phyloP scores from a whole-genome alignment of 768 basidiomycete genomes.

The Wakefieldia striispora region DNA sequence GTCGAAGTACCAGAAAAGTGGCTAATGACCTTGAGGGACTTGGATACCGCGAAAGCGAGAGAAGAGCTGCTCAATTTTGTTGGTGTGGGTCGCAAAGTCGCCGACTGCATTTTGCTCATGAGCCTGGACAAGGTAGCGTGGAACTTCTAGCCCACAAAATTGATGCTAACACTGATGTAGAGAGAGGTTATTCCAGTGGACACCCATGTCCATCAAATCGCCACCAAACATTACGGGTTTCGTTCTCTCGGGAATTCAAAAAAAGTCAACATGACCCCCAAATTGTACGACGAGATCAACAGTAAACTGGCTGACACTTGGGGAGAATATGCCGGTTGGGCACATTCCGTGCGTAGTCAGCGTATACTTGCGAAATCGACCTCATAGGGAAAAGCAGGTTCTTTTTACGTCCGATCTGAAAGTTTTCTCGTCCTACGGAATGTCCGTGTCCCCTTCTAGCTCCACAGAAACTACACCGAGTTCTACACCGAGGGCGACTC shows the following conservation, averaged over 20 bases:
- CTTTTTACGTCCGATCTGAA: conserved; percentile 76
- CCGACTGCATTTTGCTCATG: conserved; percentile 93
- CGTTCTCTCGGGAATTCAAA: conserved; percentile 39
- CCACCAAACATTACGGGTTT: conserved; percentile 72
- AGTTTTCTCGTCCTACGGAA: conserved; percentile 60
- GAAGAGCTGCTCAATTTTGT: conserved; percentile 75
- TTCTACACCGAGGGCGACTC: conserved; percentile 31
- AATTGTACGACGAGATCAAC: conserved; percentile 72
- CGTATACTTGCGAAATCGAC: background rate
- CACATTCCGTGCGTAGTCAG: conserved; percentile 62
- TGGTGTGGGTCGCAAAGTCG: conserved; percentile 95
- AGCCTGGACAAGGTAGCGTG: conserved; percentile 76
- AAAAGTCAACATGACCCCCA: conserved; percentile 69
- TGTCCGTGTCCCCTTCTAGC: conserved; percentile 26
- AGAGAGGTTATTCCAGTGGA: conserved; percentile 90
- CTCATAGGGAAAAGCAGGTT: conserved; percentile 41
- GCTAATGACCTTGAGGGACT: conserved; percentile 51
- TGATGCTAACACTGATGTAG: conserved; percentile 38
- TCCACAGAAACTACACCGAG: conserved; percentile 7
- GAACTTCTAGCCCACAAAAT: background rate
- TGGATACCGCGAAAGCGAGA: conserved; percentile 58
- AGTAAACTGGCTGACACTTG: conserved; percentile 60
- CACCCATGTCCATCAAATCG: conserved; percentile 92
- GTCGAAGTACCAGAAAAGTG: conserved; percentile 58
- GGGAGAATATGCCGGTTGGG: conserved; percentile 90